phyloP scores from a whole-genome alignment of 2,329 filamentous ascomycete genomes.

The Aspergillus sp. region DNA sequence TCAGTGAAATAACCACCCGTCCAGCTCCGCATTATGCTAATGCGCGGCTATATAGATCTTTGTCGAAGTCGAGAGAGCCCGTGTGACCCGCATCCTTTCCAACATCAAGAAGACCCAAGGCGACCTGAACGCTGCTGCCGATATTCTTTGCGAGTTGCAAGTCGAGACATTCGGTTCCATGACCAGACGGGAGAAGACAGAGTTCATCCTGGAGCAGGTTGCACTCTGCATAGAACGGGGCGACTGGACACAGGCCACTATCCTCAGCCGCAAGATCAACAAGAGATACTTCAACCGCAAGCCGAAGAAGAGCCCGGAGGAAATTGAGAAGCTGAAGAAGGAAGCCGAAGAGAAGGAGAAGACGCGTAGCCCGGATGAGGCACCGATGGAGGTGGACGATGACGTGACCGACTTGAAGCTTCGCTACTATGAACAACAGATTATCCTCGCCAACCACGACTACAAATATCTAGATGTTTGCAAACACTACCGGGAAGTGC shows the following conservation, averaged over 20 bases:
- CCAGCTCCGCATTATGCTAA: neutral
- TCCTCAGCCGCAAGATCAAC: conserved; percentile 95
- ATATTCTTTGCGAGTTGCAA: conserved; percentile 94
- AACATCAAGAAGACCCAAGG: conserved; percentile 97
- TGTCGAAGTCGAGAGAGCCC: conserved; percentile 95
- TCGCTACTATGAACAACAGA: conserved; percentile 95
- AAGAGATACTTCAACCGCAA: conserved; percentile 87
- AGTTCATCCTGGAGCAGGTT: conserved; percentile 96
- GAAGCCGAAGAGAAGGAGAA: conserved; percentile 75
- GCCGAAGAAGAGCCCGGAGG: conserved; percentile 84
- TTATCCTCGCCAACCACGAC: conserved; percentile 92
- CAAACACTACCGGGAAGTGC: conserved; percentile 95
- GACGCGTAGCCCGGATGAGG: conserved; percentile 73
- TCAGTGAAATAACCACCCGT: conserved; percentile 37
- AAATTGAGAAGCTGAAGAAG: conserved; percentile 88
- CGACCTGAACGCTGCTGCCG: conserved; percentile 83
- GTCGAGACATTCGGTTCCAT: conserved; percentile 99
- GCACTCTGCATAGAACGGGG: conserved; percentile 90
- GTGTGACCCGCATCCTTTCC: conserved; percentile 90
- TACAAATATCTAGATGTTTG: conserved; percentile 96
- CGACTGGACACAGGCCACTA: conserved; percentile 94
- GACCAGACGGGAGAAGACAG: conserved; percentile 95
- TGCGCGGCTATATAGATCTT: conserved; percentile 67
- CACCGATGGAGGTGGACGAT: conserved; percentile 74
- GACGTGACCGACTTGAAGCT: conserved; percentile 97